A percentile compares a stretch with the other conserved stretches of the same genome.
Conservation (phyloP, 2,329 filamentous ascomycete species). For the Penicillium sumatraense region DNA sequence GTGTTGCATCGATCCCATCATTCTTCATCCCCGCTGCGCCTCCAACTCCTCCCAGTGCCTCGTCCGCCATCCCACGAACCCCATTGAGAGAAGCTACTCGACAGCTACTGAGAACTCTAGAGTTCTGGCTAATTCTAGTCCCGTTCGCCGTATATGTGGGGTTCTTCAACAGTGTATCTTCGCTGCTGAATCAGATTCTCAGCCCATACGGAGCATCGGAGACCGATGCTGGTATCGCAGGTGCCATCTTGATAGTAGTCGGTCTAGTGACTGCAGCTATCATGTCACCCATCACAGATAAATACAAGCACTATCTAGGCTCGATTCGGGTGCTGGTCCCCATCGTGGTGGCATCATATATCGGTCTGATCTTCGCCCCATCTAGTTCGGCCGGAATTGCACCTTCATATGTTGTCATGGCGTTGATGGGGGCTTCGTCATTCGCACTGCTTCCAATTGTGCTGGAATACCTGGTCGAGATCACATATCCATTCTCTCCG, state of each 20-base stretch:
- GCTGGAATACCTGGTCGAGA: slow-evolving; percentile 84
- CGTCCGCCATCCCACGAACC: slow-evolving; percentile 60
- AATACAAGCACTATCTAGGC: slow-evolving; percentile 76
- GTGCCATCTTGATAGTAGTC: slow-evolving; percentile 85
- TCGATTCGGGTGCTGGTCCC: slow-evolving; percentile 77
- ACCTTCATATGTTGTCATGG: slow-evolving; percentile 74
- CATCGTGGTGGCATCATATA: slow-evolving; percentile 72
- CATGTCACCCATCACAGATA: slow-evolving; percentile 80
- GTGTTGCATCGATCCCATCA: slow-evolving; percentile 71
- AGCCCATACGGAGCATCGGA: slow-evolving; percentile 83
- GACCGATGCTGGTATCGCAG: slow-evolving; percentile 84
- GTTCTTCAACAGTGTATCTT: slow-evolving; percentile 91
- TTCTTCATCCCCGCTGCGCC: slow-evolving; percentile 79
- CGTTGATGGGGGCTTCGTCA: slow-evolving; percentile 75
- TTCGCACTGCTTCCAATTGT: slow-evolving; percentile 84
- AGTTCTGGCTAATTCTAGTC: slow-evolving; percentile 79
- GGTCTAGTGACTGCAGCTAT: slow-evolving; percentile 79
- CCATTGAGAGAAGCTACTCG: slow-evolving; percentile 61
- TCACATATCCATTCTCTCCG: slow-evolving; percentile 83
- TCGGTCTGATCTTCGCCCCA: slow-evolving; percentile 82
- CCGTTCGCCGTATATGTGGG: slow-evolving; percentile 87
- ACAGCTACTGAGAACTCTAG: slow-evolving; percentile 61
- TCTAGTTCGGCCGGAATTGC: slow-evolving; percentile 53
- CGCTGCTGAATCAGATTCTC: slow-evolving; percentile 87
- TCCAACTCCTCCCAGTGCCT: slow-evolving; percentile 75